phyloP scores from a whole-genome alignment of 495 filamentous ascomycete genomes.

The Poronia punctata region DNA sequence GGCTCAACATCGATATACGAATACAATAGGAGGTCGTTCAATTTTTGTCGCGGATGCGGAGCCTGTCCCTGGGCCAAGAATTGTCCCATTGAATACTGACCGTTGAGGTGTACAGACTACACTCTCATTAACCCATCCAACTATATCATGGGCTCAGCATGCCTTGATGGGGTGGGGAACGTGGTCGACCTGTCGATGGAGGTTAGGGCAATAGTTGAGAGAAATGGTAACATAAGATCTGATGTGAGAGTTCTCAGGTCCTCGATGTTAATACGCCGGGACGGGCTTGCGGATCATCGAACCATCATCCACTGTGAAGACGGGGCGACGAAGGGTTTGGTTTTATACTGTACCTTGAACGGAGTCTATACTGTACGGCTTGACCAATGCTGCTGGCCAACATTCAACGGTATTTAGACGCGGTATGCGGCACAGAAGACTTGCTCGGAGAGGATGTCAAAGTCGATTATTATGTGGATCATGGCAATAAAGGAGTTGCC shows the following conservation, averaged over 20 bases:
- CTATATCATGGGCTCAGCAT: constrained; percentile 2
- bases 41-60: constrained; percentile 17
- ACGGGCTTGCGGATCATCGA: constrained; percentile 8
- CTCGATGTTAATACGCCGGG: too few species aligned
- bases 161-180: background rate
- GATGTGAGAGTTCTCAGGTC: constrained; percentile 3
- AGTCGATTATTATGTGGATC: too few species aligned
- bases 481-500: too few species aligned
- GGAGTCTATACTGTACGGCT: constrained; percentile 1
- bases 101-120: too few species aligned
- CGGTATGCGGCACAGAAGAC: too few species aligned
- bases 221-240: background rate
- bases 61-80: constrained; percentile 13
- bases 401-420: too few species aligned
- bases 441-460: too few species aligned
- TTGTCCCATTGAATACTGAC: constrained; percentile 23
- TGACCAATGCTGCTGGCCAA: background rate
- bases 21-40: constrained; percentile 19
- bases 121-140: constrained; percentile 1
- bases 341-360: constrained; percentile 10
- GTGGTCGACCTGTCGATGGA: constrained; percentile 3
- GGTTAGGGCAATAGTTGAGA: constrained; percentile 7
- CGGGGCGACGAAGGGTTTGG: constrained; percentile 5
- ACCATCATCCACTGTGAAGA: constrained; percentile 7
- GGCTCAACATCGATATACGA: constrained; percentile 25